These are phyloP conservation scores for Bathelium albidoporum DNA, from an alignment of 495 filamentous ascomycete species.

Conservation along the genomic window DNA sequence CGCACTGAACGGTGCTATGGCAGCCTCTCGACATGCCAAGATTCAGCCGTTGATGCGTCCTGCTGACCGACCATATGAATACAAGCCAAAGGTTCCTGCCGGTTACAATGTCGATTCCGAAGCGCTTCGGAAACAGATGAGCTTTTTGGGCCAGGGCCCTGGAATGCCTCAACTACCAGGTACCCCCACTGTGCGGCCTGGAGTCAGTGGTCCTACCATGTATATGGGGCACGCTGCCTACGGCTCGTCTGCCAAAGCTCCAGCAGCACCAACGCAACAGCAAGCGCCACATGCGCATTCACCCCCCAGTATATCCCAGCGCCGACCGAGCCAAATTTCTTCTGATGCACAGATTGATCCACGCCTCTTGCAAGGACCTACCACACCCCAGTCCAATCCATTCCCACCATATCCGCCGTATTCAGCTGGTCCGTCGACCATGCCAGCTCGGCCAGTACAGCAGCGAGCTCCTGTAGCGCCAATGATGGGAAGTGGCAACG, in stretches of 20 bases:
- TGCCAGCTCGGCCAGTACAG: background rate
- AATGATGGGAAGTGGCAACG: slow-evolving; percentile 15
- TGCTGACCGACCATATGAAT: slow-evolving; percentile 25
- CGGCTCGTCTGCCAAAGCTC: slow-evolving; percentile 4
- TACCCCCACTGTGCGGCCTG: background rate
- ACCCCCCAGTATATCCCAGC: background rate
- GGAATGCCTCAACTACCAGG: background rate
- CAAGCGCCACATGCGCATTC: slow-evolving; percentile 4
- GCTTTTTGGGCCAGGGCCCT: slow-evolving; percentile 8
- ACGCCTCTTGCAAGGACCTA: slow-evolving; percentile 13
- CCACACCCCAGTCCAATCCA: slow-evolving; percentile 19
- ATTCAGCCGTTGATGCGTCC: slow-evolving; percentile 6
- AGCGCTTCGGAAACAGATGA: slow-evolving; percentile 16
- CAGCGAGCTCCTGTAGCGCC: slow-evolving; percentile 14
- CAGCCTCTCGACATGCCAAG: slow-evolving; percentile 5
- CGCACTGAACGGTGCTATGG: slow-evolving; percentile 9
- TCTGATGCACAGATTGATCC: background rate
- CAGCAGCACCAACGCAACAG: slow-evolving; percentile 8
- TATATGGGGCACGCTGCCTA: slow-evolving; percentile 8
- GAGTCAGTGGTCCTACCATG: background rate
- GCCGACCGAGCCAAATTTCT: background rate
- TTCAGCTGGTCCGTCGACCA: background rate
- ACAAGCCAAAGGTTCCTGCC: slow-evolving; percentile 27
- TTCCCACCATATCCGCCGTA: slow-evolving; percentile 9
- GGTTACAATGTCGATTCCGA: slow-evolving; percentile 14